Evolutionary conservation across 768 basidiomycete genomes (phyloP).

Genomic region (Mycena indigotica): DNA sequence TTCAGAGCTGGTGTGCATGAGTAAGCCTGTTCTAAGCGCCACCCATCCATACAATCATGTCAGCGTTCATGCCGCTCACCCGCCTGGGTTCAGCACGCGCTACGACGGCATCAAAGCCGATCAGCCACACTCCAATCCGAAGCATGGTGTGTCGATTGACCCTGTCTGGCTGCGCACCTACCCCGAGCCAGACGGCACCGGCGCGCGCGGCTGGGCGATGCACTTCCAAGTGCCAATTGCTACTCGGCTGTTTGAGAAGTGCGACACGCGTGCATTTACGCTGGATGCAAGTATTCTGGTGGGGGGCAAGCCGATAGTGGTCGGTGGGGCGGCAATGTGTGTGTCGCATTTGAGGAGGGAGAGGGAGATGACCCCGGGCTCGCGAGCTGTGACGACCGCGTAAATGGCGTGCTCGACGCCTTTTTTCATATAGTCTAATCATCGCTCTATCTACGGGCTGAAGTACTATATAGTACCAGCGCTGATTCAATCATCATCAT

Average conservation of each 20-base stretch:
- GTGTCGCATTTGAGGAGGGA: conserved; percentile 46
- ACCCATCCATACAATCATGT: conserved; percentile 21
- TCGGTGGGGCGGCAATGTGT: conserved; percentile 36
- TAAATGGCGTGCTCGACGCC: too few species aligned
- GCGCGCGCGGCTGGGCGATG: conserved; percentile 35
- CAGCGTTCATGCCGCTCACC: conserved; percentile 5
- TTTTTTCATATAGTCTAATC: too few species aligned
- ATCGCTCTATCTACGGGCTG: too few species aligned
- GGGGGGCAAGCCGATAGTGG: conserved; percentile 30
- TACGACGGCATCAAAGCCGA: neutral
- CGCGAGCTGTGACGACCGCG: conserved; percentile 11
- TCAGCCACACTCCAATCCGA: conserved; percentile 7
- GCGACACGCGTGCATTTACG: conserved; percentile 47
- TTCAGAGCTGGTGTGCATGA: conserved; percentile 36
- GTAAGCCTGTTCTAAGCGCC: conserved; percentile 22
- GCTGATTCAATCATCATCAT: too few species aligned
- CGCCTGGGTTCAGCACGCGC: neutral
- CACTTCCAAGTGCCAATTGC: conserved; percentile 53
- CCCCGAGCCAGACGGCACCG: conserved; percentile 5
- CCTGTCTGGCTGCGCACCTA: conserved; percentile 34
- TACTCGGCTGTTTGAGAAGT: conserved; percentile 46
- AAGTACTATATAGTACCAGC: too few species aligned
- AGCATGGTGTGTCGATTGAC: conserved; percentile 32
- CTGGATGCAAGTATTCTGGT: conserved; percentile 42
- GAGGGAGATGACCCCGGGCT: conserved; percentile 37